Conservation (phyloP, 345 rosid species). For the Citrus maxima region DNA sequence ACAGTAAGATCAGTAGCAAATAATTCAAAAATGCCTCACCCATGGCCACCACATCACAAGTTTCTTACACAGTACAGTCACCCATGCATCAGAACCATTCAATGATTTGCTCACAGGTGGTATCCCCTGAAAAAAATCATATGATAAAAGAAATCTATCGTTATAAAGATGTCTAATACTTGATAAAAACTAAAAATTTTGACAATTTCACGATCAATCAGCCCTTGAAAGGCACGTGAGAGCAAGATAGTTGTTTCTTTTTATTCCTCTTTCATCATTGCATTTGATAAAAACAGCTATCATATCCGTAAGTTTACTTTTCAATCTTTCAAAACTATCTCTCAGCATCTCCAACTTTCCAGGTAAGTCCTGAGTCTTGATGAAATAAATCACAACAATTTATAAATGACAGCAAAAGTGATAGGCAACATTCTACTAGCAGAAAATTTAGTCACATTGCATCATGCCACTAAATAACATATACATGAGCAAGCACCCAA, state of each 20-base stretch:
- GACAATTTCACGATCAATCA: background rate
- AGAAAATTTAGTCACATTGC: background rate
- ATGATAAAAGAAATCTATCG: background rate
- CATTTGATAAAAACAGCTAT: background rate
- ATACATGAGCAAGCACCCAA: background rate
- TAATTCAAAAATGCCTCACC: constrained; percentile 38
- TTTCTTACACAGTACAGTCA: constrained; percentile 75
- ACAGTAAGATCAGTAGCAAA: constrained; percentile 6
- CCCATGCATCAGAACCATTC: constrained; percentile 62
- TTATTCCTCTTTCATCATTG: background rate
- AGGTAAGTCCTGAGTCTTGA: background rate
- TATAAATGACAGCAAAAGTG: background rate
- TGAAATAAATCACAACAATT: background rate
- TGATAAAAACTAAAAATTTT: background rate
- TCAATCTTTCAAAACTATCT: background rate
- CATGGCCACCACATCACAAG: constrained; percentile 76
- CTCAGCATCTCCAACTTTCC: background rate
- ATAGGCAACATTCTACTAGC: no score
- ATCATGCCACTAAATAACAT: background rate
- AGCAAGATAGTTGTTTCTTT: background rate
- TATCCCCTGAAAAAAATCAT: constrained; percentile 48
- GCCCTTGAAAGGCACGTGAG: background rate
- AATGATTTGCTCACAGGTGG: constrained; percentile 62
- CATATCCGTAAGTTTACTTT: no score
- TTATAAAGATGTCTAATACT: background rate